Evolutionary conservation across 305 asterid genomes (phyloP), one percentile per base, ranked within the genome.

Genomic region (Rubia peregrina): DNA sequence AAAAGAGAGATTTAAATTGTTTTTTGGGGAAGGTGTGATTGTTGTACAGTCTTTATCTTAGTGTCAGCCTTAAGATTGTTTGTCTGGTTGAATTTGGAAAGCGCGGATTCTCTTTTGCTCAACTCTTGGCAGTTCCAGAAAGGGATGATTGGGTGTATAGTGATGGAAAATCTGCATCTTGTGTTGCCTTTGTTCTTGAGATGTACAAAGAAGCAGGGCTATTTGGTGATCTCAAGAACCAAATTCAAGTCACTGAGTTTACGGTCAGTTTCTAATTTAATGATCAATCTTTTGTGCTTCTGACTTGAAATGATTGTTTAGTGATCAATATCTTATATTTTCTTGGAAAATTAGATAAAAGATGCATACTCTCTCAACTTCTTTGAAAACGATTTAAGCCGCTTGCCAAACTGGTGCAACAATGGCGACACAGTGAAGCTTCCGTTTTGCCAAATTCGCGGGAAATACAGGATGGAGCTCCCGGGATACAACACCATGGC

Each of bases 161-260:
- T 16, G 98, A 92, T 61, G 98, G 98, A 72, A 92, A 87, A 81
- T 92, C 98, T 57, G 62, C 97, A 48, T 92, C 98, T 1, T 92
- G 98, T 78, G 87, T 92, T 76, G 96, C 98, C 77, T 92, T 80
- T 74, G 89, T 92, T 74, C 89, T 89, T 42, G 97, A 90, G 79
- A 73, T 92, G 77, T 92, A 92, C 85, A 89, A 92, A 82, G 96
- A 80, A 78, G 98, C 92, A 26, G 98, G 98, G 71, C 73, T 93
- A 77, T 89, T 93, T 71, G 98, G 91, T 65, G 65, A 76, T 62
- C 86, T 93, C 68, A 83, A 92, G 56, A 82, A 73, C 77, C 81
- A 91, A 61, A 84, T 93, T 77, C 89, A 89, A 87, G 97, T 88
- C 75, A 93, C 98, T n/a, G 98, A 93, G 86, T 93, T 93, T 77